phyloP scores from a whole-genome alignment of 805 yeast species.

The Candida verbasci region DNA sequence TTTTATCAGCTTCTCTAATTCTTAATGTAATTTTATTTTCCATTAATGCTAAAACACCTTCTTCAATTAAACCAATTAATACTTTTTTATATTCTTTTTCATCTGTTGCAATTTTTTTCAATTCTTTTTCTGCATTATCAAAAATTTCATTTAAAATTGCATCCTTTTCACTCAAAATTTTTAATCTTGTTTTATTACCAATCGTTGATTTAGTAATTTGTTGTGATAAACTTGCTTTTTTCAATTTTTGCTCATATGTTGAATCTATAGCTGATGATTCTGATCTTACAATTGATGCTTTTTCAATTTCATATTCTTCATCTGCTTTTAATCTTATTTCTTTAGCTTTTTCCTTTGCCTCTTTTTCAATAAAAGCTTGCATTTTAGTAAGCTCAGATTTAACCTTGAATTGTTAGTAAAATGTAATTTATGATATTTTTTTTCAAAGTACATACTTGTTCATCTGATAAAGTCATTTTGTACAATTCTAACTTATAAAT shows the following conservation, averaged over 20 bases:
- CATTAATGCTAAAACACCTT: slow-evolving; percentile 64
- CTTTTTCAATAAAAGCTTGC: slow-evolving; percentile 98
- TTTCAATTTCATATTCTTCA: slow-evolving; percentile 97
- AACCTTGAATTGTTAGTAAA: slow-evolving; percentile 47
- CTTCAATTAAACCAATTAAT: slow-evolving; percentile 75
- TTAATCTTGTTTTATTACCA: slow-evolving; percentile 91
- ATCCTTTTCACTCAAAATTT: slow-evolving; percentile 79
- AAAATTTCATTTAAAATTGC: slow-evolving; percentile 72
- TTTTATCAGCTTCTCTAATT: slow-evolving; percentile 64
- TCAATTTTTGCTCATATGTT: slow-evolving; percentile 72
- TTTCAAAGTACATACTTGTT: slow-evolving; percentile 9
- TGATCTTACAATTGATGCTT: slow-evolving; percentile 88
- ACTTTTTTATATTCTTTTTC: slow-evolving; percentile 60
- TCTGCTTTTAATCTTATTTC: slow-evolving; percentile 95
- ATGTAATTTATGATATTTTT: not conserved
- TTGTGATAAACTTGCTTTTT: slow-evolving; percentile 88
- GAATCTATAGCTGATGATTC: slow-evolving; percentile 88
- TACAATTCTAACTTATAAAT: not conserved
- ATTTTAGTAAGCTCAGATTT: slow-evolving; percentile 93
- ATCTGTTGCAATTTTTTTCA: slow-evolving; percentile 55
- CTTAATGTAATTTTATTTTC: slow-evolving; percentile 63
- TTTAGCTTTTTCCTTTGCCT: slow-evolving; percentile 97
- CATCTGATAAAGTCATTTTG: slow-evolving; percentile 12
- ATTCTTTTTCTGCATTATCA: slow-evolving; percentile 59
- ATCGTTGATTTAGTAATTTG: slow-evolving; percentile 94